Evolutionary conservation across 805 yeast genomes (phyloP), one percentile per base, ranked within the genome.

Genomic region (Kazachstania bromeliacearum): DNA sequence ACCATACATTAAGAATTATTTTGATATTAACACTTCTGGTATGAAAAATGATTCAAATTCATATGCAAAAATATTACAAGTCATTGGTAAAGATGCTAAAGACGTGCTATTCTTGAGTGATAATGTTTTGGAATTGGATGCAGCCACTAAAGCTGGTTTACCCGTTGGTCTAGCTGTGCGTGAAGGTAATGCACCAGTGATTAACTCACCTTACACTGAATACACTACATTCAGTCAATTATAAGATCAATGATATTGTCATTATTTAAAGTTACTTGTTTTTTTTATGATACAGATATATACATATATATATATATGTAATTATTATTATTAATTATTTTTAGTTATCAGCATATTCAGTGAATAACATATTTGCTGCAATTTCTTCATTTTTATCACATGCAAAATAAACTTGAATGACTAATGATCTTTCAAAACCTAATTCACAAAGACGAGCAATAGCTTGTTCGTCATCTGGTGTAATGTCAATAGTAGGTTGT

Each of bases 361-460:
- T 72, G 53, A 92, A 83, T 49, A 92, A 68, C 54, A 85, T 75
- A 64, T 92, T 92, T 16, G 97, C 98, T 29, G 98, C 87, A 51
- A 85, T 73, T 66, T 89, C 96, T 66, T 92, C 98, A 62, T 92
- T 85, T 65, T 87, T 89, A 54, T 92, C 98, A 62, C 98, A 92
- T 28, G 97, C 97, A 71, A 92, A 79, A 65, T 85, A 92, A 21
- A 94, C 95, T 66, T 88, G 95, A 42, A 87, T 75, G 31, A 84
- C 98, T 39, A 81, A 66, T 47, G 79, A 71, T 47, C 95, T 74
- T 47, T 85, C 95, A 52, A 92, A 92, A 0, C 98, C 98, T 46
- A 92, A 70, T 60, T 83, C 96, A 59, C 94, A 81, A 46, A 92
- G 70, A 56, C 98, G 75, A 44, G 71, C 70, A 45, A 92, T 84